These are phyloP conservation scores for Pyricularia grisea DNA, from an alignment of 2,329 filamentous ascomycete genomes.

Conservation along the genomic window DNA sequence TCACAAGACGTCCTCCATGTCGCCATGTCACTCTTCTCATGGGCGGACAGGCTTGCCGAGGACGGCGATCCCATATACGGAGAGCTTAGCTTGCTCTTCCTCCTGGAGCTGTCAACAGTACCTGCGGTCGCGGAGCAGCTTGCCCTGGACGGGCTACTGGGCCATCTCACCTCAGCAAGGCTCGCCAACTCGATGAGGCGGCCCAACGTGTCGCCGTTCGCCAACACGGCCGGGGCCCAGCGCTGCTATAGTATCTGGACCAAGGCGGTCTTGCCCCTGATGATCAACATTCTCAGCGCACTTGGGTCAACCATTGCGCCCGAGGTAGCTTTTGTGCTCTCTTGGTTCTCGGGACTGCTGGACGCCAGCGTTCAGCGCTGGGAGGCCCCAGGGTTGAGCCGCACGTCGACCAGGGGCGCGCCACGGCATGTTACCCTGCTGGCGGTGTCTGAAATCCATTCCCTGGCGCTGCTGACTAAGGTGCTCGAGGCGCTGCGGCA, in stretches of 20 bases:
- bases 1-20: constrained; percentile 69
- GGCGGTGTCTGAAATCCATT: constrained; percentile 69
- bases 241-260: constrained; percentile 87
- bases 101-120: constrained; percentile 78
- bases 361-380: constrained; percentile 63
- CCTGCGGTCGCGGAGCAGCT: constrained; percentile 79
- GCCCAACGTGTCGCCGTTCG: constrained; percentile 65
- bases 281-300: constrained; percentile 77
- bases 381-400: constrained; percentile 47
- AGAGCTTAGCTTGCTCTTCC: constrained; percentile 80
- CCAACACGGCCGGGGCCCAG: constrained; percentile 55
- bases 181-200: constrained; percentile 70
- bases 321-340: constrained; percentile 80
- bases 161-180: constrained; percentile 69
- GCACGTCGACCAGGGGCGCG: constrained; percentile 30
- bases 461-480: constrained; percentile 63
- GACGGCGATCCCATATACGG: constrained; percentile 79
- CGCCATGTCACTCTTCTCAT: constrained; percentile 82
- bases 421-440: constrained; percentile 61
- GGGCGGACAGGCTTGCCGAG: constrained; percentile 75
- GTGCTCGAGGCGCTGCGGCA: constrained; percentile 59
- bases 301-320: constrained; percentile 74
- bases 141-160: constrained; percentile 75
- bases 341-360: constrained; percentile 77
- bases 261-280: constrained; percentile 76